Conservation (phyloP, 2,329 filamentous ascomycete genomes). For the Aphanoascus verrucosus region DNA sequence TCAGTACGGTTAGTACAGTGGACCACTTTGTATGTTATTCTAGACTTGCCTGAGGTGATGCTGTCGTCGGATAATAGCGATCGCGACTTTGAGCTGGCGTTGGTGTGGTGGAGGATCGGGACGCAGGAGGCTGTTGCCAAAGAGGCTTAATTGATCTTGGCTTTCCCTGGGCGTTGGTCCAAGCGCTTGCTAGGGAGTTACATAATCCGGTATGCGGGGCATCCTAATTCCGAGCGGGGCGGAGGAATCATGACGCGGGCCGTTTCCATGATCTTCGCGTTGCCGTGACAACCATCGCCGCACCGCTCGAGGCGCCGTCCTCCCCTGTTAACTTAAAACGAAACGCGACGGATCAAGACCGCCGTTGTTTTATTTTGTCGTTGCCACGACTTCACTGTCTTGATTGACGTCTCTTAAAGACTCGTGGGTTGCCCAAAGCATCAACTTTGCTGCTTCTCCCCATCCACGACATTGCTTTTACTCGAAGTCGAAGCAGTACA, state of each 20-base stretch:
- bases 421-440: not conserved
- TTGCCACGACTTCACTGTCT: slow-evolving; percentile 3
- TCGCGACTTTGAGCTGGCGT: too few species aligned
- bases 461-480: not conserved
- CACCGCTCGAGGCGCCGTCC: not conserved
- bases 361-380: slow-evolving; percentile 10
- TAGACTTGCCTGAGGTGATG: slow-evolving; percentile 11
- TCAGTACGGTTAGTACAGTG: not conserved
- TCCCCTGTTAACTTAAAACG: slow-evolving; percentile 8
- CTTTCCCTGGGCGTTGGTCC: not conserved
- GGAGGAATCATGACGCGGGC: not conserved
- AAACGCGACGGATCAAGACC: slow-evolving; percentile 4
- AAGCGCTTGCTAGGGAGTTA: not conserved
- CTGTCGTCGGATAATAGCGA: too few species aligned
- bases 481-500: not conserved
- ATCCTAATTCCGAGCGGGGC: not conserved
- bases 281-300: slow-evolving; percentile 3
- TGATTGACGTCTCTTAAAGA: not conserved
- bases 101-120: too few species aligned
- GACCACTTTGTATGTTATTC: not conserved
- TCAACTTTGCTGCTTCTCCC: not conserved
- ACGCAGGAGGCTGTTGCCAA: not conserved
- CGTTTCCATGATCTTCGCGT: not conserved
- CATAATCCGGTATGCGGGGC: not conserved
- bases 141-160: slow-evolving; percentile 3